phyloP scores from a whole-genome alignment of 495 filamentous ascomycete genomes.

The Cladorrhinum samala region DNA sequence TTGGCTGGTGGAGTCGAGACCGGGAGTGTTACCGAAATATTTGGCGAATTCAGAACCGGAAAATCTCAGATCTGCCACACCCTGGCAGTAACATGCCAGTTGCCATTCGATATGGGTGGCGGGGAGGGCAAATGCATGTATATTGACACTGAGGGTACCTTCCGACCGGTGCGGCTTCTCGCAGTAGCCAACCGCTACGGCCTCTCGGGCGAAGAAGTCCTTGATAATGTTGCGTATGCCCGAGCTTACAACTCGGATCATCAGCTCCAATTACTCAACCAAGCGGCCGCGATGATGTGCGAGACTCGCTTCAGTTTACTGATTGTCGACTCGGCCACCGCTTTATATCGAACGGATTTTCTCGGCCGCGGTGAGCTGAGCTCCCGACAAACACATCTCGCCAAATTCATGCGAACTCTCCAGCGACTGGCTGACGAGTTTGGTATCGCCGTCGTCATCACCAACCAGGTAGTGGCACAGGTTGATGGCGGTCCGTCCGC shows the following conservation, averaged over 20 bases:
- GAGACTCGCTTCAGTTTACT: constrained; percentile 95
- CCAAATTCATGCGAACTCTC: constrained; percentile 93
- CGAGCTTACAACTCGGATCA: constrained; percentile 98
- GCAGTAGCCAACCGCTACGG: constrained; percentile 91
- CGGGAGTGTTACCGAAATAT: constrained; percentile 96
- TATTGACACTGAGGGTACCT: constrained; percentile 97
- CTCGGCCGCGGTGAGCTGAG: constrained; percentile 88
- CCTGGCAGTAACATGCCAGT: constrained; percentile 93
- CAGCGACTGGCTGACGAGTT: constrained; percentile 96
- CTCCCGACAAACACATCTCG: constrained; percentile 82
- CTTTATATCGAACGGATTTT: constrained; percentile 94
- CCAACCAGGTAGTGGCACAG: constrained; percentile 96
- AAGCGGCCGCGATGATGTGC: constrained; percentile 97
- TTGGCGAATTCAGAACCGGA: constrained; percentile 95
- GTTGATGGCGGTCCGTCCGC: constrained; percentile 91
- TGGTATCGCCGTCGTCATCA: constrained; percentile 96
- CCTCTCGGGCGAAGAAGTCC: constrained; percentile 89
- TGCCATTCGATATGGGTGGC: constrained; percentile 98
- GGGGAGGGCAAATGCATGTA: constrained; percentile 99
- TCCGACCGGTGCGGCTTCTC: constrained; percentile 83
- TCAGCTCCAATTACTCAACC: constrained; percentile 87
- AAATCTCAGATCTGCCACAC: constrained; percentile 99
- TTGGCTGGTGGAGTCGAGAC: constrained; percentile 94
- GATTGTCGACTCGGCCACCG: constrained; percentile 90
- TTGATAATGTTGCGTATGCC: constrained; percentile 97